Evolutionary conservation across 768 basidiomycete genomes (phyloP).

Genomic region (Xanthoconium purpureum): DNA sequence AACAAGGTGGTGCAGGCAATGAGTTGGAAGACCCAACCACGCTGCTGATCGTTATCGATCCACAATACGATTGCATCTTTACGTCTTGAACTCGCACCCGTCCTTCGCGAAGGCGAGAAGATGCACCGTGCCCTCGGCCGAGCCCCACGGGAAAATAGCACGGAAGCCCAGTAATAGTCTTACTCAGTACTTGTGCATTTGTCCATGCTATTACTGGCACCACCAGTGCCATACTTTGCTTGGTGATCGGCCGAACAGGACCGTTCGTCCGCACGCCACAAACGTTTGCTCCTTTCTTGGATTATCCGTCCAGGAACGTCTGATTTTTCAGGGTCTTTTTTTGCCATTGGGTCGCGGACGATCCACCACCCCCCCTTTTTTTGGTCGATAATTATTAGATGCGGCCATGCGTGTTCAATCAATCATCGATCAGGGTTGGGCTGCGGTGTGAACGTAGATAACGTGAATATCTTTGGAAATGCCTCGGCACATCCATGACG

Average conservation of each 20-base stretch:
- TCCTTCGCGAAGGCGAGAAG: neutral
- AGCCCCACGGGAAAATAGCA: slow-evolving; percentile 1
- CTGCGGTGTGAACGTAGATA: too few relatives aligned
- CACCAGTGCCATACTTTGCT: neutral
- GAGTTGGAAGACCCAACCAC: too few relatives aligned
- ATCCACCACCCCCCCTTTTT: neutral
- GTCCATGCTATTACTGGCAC: too few relatives aligned
- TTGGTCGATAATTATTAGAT: neutral
- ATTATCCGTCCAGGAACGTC: neutral
- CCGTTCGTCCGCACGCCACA: too few relatives aligned
- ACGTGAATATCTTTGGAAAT: too few relatives aligned
- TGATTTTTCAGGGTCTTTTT: neutral
- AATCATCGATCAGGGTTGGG: too few relatives aligned
- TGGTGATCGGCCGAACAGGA: neutral
- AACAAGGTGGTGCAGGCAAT: too few relatives aligned
- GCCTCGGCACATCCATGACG: too few relatives aligned
- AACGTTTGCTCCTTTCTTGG: neutral
- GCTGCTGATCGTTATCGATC: neutral
- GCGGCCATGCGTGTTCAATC: neutral
- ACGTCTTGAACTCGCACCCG: neutral
- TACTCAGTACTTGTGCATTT: too few relatives aligned
- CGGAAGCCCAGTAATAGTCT: neutral
- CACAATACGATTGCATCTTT: neutral
- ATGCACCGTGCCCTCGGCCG: neutral
- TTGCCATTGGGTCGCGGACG: neutral